Percentiles rank a stretch among this genome's conserved stretches.
phyloP scores from a whole-genome alignment of 331 rosid genomes.

The Cucumis variabilis region DNA sequence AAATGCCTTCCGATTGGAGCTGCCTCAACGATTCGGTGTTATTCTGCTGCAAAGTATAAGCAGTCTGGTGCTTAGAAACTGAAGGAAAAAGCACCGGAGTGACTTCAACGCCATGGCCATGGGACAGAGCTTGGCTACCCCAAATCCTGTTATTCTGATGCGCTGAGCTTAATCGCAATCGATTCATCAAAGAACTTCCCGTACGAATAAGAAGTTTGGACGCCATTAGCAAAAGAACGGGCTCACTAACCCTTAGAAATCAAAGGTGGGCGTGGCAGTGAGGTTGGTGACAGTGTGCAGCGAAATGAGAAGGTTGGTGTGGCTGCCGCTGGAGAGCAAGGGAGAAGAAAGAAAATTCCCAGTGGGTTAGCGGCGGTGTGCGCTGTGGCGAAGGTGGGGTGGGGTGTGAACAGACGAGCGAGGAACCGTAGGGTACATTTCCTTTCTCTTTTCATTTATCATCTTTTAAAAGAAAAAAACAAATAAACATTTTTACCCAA shows the following conservation, averaged over 20 bases:
- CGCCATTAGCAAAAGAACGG: slow-evolving; percentile 65
- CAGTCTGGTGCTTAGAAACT: slow-evolving; percentile 46
- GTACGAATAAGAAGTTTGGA: slow-evolving; percentile 67
- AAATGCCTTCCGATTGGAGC: slow-evolving; percentile 45
- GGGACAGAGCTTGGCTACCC: slow-evolving; percentile 37
- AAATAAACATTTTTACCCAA: too few relatives aligned
- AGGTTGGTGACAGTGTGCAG: neutral
- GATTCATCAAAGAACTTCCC: slow-evolving; percentile 62
- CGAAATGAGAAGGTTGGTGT: neutral
- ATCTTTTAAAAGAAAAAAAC: too few relatives aligned
- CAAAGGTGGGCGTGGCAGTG: neutral
- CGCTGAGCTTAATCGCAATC: slow-evolving; percentile 47
- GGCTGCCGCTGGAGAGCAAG: neutral
- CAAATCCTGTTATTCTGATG: slow-evolving; percentile 37
- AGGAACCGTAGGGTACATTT: too few relatives aligned
- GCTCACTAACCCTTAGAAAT: slow-evolving; percentile 15
- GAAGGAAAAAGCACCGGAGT: slow-evolving; percentile 71
- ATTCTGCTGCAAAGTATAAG: slow-evolving; percentile 56
- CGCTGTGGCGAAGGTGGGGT: neutral
- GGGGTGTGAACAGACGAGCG: too few relatives aligned
- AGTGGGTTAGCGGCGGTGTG: neutral
- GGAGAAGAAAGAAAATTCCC: neutral
- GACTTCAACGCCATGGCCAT: slow-evolving; percentile 45
- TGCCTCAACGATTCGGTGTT: slow-evolving; percentile 52
- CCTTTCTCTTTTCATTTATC: too few relatives aligned